These are phyloP conservation scores for Chlamydomonas schloesseri DNA, from an alignment of 139 green algal genomes.

Conservation along the genomic window DNA sequence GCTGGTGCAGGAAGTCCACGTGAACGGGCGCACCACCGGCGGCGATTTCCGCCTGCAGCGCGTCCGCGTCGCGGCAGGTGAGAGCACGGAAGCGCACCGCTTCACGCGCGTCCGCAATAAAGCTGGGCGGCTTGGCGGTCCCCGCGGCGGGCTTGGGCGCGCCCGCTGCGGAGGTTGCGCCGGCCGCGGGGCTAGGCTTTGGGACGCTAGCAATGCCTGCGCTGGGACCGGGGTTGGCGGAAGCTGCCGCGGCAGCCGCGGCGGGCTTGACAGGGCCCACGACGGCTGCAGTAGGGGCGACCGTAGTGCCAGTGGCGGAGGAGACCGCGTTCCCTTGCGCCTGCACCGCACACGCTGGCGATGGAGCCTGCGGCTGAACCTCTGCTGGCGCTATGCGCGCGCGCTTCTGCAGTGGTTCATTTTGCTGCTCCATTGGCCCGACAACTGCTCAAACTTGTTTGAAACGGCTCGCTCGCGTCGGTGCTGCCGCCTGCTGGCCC, in stretches of 20 bases:
- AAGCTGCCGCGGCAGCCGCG: background rate
- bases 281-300: background rate
- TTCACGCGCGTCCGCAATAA: constrained; percentile 18
- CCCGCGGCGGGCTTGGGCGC: background rate
- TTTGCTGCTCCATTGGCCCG: background rate
- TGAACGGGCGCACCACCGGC: constrained; percentile 34
- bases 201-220: background rate
- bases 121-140: background rate
- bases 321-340: background rate
- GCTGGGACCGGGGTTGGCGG: background rate
- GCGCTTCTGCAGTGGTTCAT: background rate
- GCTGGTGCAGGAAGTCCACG: constrained; percentile 57
- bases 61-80: background rate
- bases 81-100: constrained; percentile 20
- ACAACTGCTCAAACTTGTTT: no score
- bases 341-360: background rate
- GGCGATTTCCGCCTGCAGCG: constrained; percentile 45
- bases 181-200: background rate
- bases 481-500: no score
- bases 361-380: background rate
- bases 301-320: background rate
- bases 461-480: no score
- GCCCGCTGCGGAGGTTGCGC: background rate
- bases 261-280: background rate
- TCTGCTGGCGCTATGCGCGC: background rate